Evolutionary conservation across 257 asterid genomes (phyloP).

Genomic region (Verbascum thapsus): DNA sequence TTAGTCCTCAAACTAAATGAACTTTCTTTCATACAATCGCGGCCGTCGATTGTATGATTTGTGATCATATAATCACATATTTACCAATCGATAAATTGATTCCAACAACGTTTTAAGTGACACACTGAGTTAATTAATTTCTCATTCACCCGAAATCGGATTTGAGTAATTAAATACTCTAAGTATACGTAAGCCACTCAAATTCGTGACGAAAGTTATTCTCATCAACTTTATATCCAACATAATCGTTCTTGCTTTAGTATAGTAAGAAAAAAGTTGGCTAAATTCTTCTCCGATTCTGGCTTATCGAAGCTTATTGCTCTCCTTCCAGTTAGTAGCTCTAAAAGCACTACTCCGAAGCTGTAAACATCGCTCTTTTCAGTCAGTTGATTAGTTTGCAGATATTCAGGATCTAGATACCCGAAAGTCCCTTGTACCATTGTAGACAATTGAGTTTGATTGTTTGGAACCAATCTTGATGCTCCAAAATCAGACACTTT

Average conservation of each 20-base stretch:
- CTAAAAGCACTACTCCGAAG: slow-evolving; percentile 27
- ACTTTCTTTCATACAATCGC: no score
- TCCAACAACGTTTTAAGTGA: no score
- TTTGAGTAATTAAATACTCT: no score
- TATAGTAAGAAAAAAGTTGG: slow-evolving; percentile 9
- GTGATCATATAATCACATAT: no score
- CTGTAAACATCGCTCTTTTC: slow-evolving; percentile 42
- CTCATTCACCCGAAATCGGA: no score
- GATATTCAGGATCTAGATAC: slow-evolving; percentile 39
- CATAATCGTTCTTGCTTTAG: background rate
- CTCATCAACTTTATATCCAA: no score
- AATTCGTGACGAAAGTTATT: no score
- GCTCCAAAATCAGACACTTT: slow-evolving; percentile 36
- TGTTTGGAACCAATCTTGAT: slow-evolving; percentile 31
- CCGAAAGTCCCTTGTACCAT: slow-evolving; percentile 40
- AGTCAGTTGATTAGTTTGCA: slow-evolving; percentile 30
- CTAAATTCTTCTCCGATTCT: slow-evolving; percentile 3
- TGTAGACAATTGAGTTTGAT: slow-evolving; percentile 26
- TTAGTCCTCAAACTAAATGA: no score
- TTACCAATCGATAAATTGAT: no score
- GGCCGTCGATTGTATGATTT: no score
- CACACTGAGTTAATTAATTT: no score
- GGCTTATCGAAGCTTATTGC: slow-evolving; percentile 19
- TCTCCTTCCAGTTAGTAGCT: slow-evolving; percentile 21
- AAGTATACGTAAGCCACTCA: no score